Conservation (phyloP, 2,329 filamentous ascomycete species). For the Monosporascus sp. region DNA sequence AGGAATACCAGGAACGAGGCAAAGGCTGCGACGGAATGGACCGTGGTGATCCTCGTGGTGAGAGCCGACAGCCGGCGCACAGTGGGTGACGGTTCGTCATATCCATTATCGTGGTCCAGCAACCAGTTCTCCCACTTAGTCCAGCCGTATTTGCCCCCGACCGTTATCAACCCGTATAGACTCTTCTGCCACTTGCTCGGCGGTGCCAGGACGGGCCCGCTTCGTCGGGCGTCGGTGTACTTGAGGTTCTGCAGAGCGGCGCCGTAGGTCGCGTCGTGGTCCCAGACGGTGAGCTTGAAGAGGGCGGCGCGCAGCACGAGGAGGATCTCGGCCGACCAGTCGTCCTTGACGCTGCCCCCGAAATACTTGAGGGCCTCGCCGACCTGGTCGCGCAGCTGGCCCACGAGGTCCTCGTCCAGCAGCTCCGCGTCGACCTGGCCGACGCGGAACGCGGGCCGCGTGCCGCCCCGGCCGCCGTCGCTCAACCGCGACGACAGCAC, state of each 20-base stretch:
- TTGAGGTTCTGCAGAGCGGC: slow-evolving; percentile 86
- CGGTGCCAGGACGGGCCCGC: slow-evolving; percentile 55
- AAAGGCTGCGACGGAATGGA: slow-evolving; percentile 78
- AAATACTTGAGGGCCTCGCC: slow-evolving; percentile 85
- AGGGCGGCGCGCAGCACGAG: slow-evolving; percentile 70
- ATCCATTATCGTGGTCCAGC: slow-evolving; percentile 69
- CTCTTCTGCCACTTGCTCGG: slow-evolving; percentile 81
- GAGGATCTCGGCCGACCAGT: slow-evolving; percentile 82
- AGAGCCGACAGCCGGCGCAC: slow-evolving; percentile 58
- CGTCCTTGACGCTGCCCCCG: slow-evolving; percentile 68
- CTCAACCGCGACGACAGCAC: slow-evolving; percentile 54
- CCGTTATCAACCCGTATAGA: slow-evolving; percentile 77
- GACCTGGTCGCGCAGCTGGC: slow-evolving; percentile 80
- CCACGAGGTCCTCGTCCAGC: slow-evolving; percentile 85
- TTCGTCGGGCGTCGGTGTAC: slow-evolving; percentile 76
- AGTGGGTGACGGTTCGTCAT: slow-evolving; percentile 52
- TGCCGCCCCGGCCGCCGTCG: slow-evolving; percentile 50
- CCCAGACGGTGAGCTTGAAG: slow-evolving; percentile 96
- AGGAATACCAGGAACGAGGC: slow-evolving; percentile 87
- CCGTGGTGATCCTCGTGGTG: slow-evolving; percentile 63
- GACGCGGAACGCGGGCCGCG: slow-evolving; percentile 81
- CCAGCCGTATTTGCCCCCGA: slow-evolving; percentile 87
- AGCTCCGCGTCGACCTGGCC: slow-evolving; percentile 95
- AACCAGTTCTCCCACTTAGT: slow-evolving; percentile 87
- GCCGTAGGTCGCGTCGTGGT: slow-evolving; percentile 92